These are phyloP conservation scores for Gaeumannomyces tritici DNA, from an alignment of 2,329 filamentous ascomycete species.

Conservation along the genomic window DNA sequence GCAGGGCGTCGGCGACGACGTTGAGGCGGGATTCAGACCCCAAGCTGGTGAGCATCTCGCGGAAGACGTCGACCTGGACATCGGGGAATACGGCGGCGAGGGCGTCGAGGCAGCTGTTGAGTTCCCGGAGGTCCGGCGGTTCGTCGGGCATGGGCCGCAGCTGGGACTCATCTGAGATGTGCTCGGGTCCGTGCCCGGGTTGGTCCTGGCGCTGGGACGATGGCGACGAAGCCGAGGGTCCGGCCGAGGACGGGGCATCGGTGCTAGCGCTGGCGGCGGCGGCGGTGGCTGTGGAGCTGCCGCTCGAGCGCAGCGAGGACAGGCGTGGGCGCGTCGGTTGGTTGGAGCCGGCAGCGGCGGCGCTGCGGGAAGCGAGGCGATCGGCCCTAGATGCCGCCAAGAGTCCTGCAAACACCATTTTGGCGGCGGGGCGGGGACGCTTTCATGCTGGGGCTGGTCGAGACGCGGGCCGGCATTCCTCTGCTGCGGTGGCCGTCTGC, in stretches of 20 bases:
- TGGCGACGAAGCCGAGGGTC: slow-evolving; percentile 2
- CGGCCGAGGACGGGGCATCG: not conserved
- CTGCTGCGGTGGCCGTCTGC: not conserved
- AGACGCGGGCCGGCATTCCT: not conserved
- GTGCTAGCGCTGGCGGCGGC: not conserved
- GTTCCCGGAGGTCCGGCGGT: slow-evolving; percentile 52
- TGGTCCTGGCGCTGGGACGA: not conserved
- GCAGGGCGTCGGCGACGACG: slow-evolving; percentile 65
- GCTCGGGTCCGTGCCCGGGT: slow-evolving; percentile 20
- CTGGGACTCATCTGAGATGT: slow-evolving; percentile 47
- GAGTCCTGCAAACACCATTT: slow-evolving; percentile 3
- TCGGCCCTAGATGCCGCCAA: slow-evolving; percentile 1
- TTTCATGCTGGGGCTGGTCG: not conserved
- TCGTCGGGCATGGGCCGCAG: slow-evolving; percentile 38
- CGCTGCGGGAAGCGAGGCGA: not conserved
- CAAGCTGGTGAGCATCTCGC: slow-evolving; percentile 68
- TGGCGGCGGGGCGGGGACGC: not conserved
- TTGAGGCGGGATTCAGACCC: slow-evolving; percentile 68
- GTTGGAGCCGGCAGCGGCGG: slow-evolving; percentile 4
- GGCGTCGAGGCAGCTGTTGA: slow-evolving; percentile 60
- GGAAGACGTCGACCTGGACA: slow-evolving; percentile 72
- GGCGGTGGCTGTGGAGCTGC: not conserved
- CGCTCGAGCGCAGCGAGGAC: slow-evolving; percentile 1
- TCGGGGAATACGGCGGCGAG: slow-evolving; percentile 69
- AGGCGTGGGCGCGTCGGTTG: slow-evolving; percentile 10